Percentiles rank a stretch among this genome's conserved stretches.
Evolutionary conservation across 1,139 yeast genomes (phyloP).

Genomic region (Candida glucosophila): DNA sequence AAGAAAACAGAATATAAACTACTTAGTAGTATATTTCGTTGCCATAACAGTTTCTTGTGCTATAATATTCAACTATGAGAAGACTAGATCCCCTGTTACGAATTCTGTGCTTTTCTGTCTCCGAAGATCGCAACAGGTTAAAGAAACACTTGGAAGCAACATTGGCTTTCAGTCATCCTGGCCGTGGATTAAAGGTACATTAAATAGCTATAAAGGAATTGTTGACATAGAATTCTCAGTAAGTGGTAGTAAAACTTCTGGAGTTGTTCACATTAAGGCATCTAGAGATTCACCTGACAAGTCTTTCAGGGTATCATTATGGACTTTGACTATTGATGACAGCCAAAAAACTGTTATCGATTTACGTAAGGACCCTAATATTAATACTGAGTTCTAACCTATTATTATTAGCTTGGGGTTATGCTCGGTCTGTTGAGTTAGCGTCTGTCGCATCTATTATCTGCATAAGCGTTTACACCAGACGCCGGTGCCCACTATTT

Average conservation of each 20-base stretch:
- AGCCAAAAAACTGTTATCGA: constrained; percentile 28
- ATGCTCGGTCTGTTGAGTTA: no score
- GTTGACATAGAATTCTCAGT: constrained; percentile 68
- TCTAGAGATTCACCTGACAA: constrained; percentile 46
- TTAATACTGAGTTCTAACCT: no score
- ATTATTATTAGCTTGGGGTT: no score
- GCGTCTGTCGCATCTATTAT: no score
- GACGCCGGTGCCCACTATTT: no score
- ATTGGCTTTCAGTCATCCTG: constrained; percentile 61
- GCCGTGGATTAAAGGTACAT: constrained; percentile 87
- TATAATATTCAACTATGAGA: constrained; percentile 84
- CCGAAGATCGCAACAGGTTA: constrained; percentile 68
- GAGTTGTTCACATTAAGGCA: constrained; percentile 51
- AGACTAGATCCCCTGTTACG: constrained; percentile 78
- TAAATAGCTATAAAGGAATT: constrained; percentile 75
- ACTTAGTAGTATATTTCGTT: constrained; percentile 52
- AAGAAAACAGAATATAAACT: constrained; percentile 39
- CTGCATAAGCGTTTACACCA: no score
- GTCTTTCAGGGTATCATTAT: constrained; percentile 53
- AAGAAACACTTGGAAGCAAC: constrained; percentile 59
- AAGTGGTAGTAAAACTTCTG: constrained; percentile 49
- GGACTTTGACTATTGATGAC: constrained; percentile 42
- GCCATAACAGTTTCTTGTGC: constrained; percentile 60
- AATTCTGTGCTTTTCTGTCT: constrained; percentile 81
- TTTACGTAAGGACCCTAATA: constrained; percentile 42